Percentiles rank a stretch among this genome's conserved stretches.
phyloP scores from a whole-genome alignment of 1,139 yeast species.

The Blastobotrys proliferans region DNA sequence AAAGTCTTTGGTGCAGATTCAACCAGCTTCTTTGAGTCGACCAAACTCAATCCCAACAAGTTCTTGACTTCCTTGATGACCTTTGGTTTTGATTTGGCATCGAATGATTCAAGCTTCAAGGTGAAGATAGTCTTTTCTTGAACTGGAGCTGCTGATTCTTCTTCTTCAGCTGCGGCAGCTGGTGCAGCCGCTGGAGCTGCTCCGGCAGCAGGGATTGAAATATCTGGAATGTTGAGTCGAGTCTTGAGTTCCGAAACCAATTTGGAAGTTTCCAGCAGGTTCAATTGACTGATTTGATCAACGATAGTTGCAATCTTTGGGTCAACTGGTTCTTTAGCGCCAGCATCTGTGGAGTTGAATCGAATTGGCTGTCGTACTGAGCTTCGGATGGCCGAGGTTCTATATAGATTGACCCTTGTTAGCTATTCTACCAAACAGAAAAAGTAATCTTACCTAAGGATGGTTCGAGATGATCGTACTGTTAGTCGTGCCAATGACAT shows the following conservation, averaged over 20 bases:
- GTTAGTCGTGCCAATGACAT: slow-evolving; percentile 33
- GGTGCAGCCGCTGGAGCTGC: slow-evolving; percentile 61
- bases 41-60: slow-evolving; percentile 85
- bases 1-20: slow-evolving; percentile 94
- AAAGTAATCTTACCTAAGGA: slow-evolving; percentile 27
- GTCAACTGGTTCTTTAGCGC: slow-evolving; percentile 54
- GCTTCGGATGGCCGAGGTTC: not conserved
- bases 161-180: slow-evolving; percentile 65
- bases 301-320: slow-evolving; percentile 88
- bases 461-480: slow-evolving; percentile 31
- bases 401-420: not conserved
- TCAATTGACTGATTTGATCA: slow-evolving; percentile 82
- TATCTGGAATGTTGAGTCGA: slow-evolving; percentile 88
- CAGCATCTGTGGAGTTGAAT: slow-evolving; percentile 51
- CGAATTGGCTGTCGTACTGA: slow-evolving; percentile 21
- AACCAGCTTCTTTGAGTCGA: slow-evolving; percentile 95
- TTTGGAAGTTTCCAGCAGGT: slow-evolving; percentile 83
- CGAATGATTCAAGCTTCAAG: slow-evolving; percentile 88
- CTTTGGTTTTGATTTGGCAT: slow-evolving; percentile 94
- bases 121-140: slow-evolving; percentile 94
- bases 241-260: slow-evolving; percentile 80
- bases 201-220: slow-evolving; percentile 74
- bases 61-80: slow-evolving; percentile 95
- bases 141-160: slow-evolving; percentile 71
- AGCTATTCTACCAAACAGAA: not conserved